Conservation (phyloP, 2,329 filamentous ascomycete species). For the Ceratocystis diversiconidia region DNA sequence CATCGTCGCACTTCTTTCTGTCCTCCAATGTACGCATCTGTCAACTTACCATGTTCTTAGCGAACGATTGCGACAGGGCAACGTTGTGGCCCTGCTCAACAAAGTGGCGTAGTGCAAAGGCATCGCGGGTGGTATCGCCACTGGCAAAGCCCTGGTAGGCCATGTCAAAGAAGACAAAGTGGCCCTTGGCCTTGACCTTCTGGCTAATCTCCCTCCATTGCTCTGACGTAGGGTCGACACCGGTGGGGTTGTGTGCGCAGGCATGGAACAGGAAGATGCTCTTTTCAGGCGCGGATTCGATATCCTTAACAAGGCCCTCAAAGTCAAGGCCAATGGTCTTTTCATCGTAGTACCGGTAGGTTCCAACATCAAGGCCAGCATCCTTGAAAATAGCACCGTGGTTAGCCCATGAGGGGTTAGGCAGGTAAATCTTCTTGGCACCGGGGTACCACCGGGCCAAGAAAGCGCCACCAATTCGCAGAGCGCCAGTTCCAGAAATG, state of each 20-base stretch:
- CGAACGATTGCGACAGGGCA: conserved; percentile 82
- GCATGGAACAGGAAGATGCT: conserved; percentile 91
- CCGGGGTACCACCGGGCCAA: conserved; percentile 80
- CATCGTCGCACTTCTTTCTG: background rate
- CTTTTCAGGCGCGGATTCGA: conserved; percentile 74
- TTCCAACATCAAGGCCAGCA: conserved; percentile 76
- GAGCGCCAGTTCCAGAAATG: conserved; percentile 92
- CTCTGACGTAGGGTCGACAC: conserved; percentile 79
- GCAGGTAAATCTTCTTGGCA: conserved; percentile 92
- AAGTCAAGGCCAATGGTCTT: conserved; percentile 97
- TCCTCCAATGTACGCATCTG: background rate
- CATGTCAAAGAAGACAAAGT: conserved; percentile 98
- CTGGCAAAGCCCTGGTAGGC: conserved; percentile 97
- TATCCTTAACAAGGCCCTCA: conserved; percentile 77
- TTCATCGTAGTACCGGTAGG: conserved; percentile 99
- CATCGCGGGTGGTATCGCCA: conserved; percentile 81
- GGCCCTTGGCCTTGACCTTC: conserved; percentile 69
- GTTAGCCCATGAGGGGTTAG: conserved; percentile 94
- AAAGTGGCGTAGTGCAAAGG: conserved; percentile 87
- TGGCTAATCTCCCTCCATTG: conserved; percentile 88
- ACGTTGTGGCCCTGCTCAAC: conserved; percentile 82
- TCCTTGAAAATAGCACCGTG: conserved; percentile 94
- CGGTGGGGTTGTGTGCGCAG: conserved; percentile 95
- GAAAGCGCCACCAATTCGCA: conserved; percentile 90
- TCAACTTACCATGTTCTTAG: conserved; percentile 84